phyloP scores from a whole-genome alignment of 306 rosid species.

The Nissolia schottii region DNA sequence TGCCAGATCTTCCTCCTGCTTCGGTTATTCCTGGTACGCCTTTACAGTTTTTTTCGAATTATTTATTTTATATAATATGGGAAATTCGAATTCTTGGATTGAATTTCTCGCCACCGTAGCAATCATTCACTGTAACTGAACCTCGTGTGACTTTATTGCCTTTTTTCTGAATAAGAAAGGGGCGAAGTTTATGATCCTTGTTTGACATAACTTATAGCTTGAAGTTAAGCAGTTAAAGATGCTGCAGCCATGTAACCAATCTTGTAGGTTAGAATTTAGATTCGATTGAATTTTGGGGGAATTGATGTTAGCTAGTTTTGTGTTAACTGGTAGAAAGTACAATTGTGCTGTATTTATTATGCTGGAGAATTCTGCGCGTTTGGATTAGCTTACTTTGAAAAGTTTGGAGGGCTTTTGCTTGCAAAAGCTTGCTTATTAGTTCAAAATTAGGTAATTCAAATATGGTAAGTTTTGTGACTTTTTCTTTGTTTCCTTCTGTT shows the following conservation, averaged over 20 bases:
- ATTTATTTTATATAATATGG: no score
- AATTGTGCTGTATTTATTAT: background rate
- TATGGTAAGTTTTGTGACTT: background rate
- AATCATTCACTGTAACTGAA: background rate
- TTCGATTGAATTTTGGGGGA: background rate
- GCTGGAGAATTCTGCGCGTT: slow-evolving; percentile 3
- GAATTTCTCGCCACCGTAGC: background rate
- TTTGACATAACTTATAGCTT: background rate
- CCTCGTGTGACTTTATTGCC: background rate
- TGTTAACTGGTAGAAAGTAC: background rate
- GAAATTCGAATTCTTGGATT: background rate
- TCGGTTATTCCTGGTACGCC: slow-evolving; percentile 33
- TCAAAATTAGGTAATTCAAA: background rate
- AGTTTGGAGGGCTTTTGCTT: background rate
- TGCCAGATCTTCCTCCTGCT: slow-evolving; percentile 59
- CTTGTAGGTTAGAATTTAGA: background rate
- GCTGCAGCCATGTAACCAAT: background rate
- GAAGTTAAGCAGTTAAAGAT: background rate
- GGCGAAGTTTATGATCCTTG: background rate
- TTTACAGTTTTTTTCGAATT: background rate
- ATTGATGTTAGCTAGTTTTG: background rate
- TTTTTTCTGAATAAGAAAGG: background rate
- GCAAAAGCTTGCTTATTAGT: background rate
- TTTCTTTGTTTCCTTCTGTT: background rate
- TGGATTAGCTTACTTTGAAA: background rate